These are phyloP conservation scores for Apostasia shenzhenica DNA, from an alignment of 106 monocot genomes.

Conservation along the genomic window DNA sequence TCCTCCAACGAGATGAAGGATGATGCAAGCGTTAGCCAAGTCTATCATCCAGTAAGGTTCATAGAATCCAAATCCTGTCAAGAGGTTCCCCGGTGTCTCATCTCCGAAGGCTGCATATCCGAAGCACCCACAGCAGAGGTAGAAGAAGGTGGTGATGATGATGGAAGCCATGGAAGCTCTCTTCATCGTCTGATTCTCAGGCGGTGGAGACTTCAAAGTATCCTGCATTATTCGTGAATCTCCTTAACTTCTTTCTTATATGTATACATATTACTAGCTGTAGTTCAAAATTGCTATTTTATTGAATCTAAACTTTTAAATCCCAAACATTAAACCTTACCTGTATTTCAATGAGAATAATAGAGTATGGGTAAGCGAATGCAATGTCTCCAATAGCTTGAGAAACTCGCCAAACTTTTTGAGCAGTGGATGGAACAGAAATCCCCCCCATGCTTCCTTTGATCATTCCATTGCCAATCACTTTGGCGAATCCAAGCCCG, in stretches of 20 bases:
- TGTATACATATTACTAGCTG: background rate
- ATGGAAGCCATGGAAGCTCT: constrained; percentile 59
- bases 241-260: background rate
- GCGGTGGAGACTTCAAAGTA: constrained; percentile 77
- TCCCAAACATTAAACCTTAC: constrained; percentile 10
- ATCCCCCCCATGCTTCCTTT: constrained; percentile 62
- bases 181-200: constrained; percentile 84
- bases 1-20: constrained; percentile 76
- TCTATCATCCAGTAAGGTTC: constrained; percentile 87
- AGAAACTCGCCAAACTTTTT: constrained; percentile 69
- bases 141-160: constrained; percentile 78
- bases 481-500: constrained; percentile 71
- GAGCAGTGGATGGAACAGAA: constrained; percentile 23
- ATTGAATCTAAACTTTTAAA: background rate
- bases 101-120: constrained; percentile 94
- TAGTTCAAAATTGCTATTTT: background rate
- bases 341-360: constrained; percentile 80
- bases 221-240: constrained; percentile 25
- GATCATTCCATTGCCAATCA: constrained; percentile 65
- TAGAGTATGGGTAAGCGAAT: constrained; percentile 71
- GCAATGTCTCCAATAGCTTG: constrained; percentile 90
- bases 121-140: constrained; percentile 86
- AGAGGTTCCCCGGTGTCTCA: constrained; percentile 76
- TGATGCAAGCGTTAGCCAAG: constrained; percentile 81
- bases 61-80: constrained; percentile 89